These are phyloP conservation scores for Fusarium mundagurra DNA, from an alignment of 2,329 filamentous ascomycete species.

Conservation along the genomic window DNA sequence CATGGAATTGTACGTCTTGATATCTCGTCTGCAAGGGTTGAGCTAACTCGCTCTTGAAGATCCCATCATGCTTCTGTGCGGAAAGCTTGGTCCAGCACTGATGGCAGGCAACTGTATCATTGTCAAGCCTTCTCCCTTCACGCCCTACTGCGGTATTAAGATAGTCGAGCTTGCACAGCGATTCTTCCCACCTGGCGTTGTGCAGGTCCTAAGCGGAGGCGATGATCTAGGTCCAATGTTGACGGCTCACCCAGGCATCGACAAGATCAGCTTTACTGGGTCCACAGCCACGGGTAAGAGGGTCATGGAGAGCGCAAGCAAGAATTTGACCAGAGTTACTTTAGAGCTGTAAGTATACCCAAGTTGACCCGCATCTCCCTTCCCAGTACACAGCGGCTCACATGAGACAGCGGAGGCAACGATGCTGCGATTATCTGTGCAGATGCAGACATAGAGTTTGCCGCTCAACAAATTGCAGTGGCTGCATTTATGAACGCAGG, in stretches of 20 bases:
- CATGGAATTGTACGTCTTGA: background rate
- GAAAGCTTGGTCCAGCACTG: slow-evolving; percentile 41
- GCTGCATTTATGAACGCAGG: slow-evolving; percentile 66
- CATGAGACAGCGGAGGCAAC: slow-evolving; percentile 56
- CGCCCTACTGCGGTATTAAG: slow-evolving; percentile 67
- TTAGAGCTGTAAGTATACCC: slow-evolving; percentile 58
- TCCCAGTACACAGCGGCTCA: background rate
- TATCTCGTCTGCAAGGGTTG: background rate
- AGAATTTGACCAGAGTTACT: slow-evolving; percentile 67
- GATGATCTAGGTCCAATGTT: slow-evolving; percentile 68
- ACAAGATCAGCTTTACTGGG: slow-evolving; percentile 72
- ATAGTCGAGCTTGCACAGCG: slow-evolving; percentile 64
- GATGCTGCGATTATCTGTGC: slow-evolving; percentile 65
- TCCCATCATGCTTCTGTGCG: slow-evolving; percentile 1
- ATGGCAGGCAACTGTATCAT: slow-evolving; percentile 65
- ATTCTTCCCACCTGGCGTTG: slow-evolving; percentile 69
- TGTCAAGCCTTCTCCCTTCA: slow-evolving; percentile 66
- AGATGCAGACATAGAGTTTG: slow-evolving; percentile 60
- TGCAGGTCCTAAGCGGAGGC: slow-evolving; percentile 68
- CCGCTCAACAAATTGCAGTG: slow-evolving; percentile 47
- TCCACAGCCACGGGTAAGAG: slow-evolving; percentile 69
- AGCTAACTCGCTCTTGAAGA: background rate
- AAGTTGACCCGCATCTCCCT: no score
- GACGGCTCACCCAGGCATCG: slow-evolving; percentile 64
- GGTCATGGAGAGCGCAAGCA: slow-evolving; percentile 62